Evolutionary conservation across 2,329 filamentous ascomycete species (phyloP).

Genomic region (Fusarium irregulare): DNA sequence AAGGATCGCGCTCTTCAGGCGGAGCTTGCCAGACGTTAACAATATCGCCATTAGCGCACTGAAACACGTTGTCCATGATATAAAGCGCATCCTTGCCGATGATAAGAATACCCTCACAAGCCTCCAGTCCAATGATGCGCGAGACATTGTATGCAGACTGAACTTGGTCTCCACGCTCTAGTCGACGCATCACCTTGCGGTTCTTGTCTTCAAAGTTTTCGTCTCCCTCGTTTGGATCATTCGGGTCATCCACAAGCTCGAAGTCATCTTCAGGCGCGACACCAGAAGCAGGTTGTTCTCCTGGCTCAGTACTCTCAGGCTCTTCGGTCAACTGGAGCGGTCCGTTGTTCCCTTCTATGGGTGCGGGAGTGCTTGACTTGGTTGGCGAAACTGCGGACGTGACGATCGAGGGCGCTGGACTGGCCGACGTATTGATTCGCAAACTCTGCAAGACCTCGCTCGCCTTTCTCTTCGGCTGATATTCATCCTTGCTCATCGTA

Average conservation of each 20-base stretch:
- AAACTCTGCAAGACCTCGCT: conserved; percentile 56
- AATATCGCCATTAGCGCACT: conserved; percentile 93
- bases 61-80: conserved; percentile 96
- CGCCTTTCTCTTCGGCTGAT: conserved; percentile 83
- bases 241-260: conserved; percentile 93
- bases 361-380: conserved; percentile 32
- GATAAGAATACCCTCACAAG: conserved; percentile 92
- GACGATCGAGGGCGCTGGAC: conserved; percentile 34
- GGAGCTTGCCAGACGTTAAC: conserved; percentile 97
- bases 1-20: conserved; percentile 90
- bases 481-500: conserved; percentile 74
- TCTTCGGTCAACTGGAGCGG: conserved; percentile 39
- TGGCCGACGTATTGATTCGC: conserved; percentile 49
- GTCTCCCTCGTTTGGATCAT: conserved; percentile 78
- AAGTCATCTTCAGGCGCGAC: conserved; percentile 83
- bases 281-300: conserved; percentile 37
- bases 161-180: conserved; percentile 90
- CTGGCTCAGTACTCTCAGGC: conserved; percentile 37
- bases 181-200: conserved; percentile 93
- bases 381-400: conserved; percentile 34
- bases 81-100: conserved; percentile 93
- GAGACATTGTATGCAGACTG: conserved; percentile 96
- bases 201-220: conserved; percentile 96
- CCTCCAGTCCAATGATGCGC: conserved; percentile 91
- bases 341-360: conserved; percentile 38